A percentile compares a stretch with the other conserved stretches of the same genome.
These are phyloP conservation scores for Colletotrichum magnum DNA, from an alignment of 2,329 filamentous ascomycete genomes.

Conservation along the genomic window DNA sequence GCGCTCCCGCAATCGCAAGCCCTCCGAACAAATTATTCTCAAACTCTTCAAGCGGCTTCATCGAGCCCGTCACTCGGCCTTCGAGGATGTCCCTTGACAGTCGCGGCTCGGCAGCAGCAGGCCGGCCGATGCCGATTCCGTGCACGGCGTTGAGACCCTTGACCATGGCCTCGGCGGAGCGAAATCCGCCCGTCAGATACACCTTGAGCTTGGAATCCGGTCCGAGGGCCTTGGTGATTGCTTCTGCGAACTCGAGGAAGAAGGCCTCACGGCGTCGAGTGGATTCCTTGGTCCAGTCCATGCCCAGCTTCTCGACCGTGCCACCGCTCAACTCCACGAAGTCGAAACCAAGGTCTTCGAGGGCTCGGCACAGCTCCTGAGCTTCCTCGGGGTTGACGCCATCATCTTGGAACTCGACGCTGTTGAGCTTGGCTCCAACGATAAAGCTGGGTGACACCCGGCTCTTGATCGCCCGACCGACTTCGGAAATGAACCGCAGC, in stretches of 20 bases:
- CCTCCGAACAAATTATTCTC: conserved; percentile 25
- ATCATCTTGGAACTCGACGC: conserved; percentile 67
- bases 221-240: conserved; percentile 57
- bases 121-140: conserved; percentile 69
- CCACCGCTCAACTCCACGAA: conserved; percentile 74
- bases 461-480: conserved; percentile 52
- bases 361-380: conserved; percentile 58
- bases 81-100: conserved; percentile 23
- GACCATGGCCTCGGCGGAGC: conserved; percentile 69
- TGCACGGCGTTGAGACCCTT: conserved; percentile 69
- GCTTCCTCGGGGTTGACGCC: conserved; percentile 67
- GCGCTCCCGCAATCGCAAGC: conserved; percentile 6
- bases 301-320: conserved; percentile 69
- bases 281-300: conserved; percentile 65
- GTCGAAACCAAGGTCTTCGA: conserved; percentile 65
- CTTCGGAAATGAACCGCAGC: conserved; percentile 60
- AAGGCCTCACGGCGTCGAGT: conserved; percentile 71
- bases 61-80: conserved; percentile 13
- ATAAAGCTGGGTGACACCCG: conserved; percentile 53
- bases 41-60: conserved; percentile 21
- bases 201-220: conserved; percentile 59
- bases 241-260: conserved; percentile 73
- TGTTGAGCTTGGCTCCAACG: conserved; percentile 71
- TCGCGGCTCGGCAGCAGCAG: conserved; percentile 48
- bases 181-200: conserved; percentile 72